These are phyloP conservation scores for Russula dissimulans DNA, from an alignment of 768 basidiomycete genomes.

Conservation along the genomic window DNA sequence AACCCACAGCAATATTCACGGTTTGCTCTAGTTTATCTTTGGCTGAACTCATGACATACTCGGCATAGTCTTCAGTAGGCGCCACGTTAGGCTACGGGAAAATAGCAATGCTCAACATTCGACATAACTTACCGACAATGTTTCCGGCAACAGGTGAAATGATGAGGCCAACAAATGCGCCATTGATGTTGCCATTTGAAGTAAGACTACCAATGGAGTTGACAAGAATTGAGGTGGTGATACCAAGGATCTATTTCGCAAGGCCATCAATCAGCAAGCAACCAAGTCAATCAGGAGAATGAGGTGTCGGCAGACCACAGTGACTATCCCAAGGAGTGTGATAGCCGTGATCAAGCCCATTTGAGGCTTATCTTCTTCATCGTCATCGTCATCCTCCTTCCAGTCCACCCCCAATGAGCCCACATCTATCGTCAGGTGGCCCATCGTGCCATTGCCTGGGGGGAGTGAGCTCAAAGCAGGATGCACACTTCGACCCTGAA, in stretches of 20 bases:
- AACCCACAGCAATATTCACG: conserved; percentile 83
- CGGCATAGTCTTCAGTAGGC: conserved; percentile 26
- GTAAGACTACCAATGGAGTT: conserved; percentile 75
- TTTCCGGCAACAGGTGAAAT: conserved; percentile 88
- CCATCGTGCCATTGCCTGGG: not conserved
- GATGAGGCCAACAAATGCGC: conserved; percentile 81
- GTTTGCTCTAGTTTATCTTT: conserved; percentile 85
- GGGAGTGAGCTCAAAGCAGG: conserved; percentile 2
- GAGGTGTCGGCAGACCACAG: conserved; percentile 27
- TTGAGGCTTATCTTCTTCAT: conserved; percentile 25
- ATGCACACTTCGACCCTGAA: not conserved
- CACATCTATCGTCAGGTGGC: not conserved
- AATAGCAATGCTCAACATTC: not conserved
- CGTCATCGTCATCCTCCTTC: conserved; percentile 16
- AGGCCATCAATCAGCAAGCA: not conserved
- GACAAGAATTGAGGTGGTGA: conserved; percentile 59
- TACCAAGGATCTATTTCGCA: conserved; percentile 33
- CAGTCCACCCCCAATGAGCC: conserved; percentile 8
- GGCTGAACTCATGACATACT: conserved; percentile 85
- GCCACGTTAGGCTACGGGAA: conserved; percentile 5
- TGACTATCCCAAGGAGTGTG: conserved; percentile 29
- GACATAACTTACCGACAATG: conserved; percentile 54
- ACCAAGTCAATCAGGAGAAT: not conserved
- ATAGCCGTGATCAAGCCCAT: conserved; percentile 30
- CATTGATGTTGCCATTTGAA: conserved; percentile 60